Conservation (phyloP, 78 protist genomes). For the Dictyostelium brefeldianum region DNA sequence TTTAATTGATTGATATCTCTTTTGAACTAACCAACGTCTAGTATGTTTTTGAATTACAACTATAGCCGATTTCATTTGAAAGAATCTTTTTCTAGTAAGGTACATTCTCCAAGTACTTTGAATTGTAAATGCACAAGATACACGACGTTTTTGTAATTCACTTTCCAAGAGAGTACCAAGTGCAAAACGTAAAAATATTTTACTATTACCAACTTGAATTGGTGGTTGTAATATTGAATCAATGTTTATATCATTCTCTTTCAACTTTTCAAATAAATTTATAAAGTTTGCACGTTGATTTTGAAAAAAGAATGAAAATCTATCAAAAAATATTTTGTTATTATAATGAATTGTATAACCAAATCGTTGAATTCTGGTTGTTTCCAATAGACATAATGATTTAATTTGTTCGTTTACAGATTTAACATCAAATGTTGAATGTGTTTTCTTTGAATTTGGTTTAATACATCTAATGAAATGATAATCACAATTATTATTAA, state of each 20-base stretch:
- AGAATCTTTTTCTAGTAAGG: constrained; percentile 22
- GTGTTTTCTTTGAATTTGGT: constrained; percentile 88
- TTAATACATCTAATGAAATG: constrained; percentile 94
- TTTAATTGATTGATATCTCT: constrained; percentile 26
- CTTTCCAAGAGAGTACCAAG: constrained; percentile 40
- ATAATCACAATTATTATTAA: constrained; percentile 20
- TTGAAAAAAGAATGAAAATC: constrained; percentile 65
- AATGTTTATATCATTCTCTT: constrained; percentile 30
- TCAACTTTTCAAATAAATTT: constrained; percentile 36
- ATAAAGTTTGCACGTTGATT: neutral
- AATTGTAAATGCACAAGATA: constrained; percentile 16
- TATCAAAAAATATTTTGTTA: constrained; percentile 72
- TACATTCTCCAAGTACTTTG: constrained; percentile 79
- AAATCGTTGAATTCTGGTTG: constrained; percentile 87
- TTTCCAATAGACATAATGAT: constrained; percentile 82
- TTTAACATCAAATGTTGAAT: constrained; percentile 37
- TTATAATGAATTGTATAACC: constrained; percentile 90
- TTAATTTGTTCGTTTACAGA: constrained; percentile 87
- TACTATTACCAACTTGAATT: constrained; percentile 22
- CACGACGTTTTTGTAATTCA: constrained; percentile 41
- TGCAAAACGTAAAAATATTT: constrained; percentile 33
- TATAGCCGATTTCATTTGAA: neutral
- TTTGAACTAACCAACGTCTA: constrained; percentile 9
- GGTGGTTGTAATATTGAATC: constrained; percentile 29
- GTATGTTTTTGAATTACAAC: constrained; percentile 7